Evolutionary conservation across 352 stramenopile species (phyloP).

Genomic region (Saprolegnia diclina): DNA sequence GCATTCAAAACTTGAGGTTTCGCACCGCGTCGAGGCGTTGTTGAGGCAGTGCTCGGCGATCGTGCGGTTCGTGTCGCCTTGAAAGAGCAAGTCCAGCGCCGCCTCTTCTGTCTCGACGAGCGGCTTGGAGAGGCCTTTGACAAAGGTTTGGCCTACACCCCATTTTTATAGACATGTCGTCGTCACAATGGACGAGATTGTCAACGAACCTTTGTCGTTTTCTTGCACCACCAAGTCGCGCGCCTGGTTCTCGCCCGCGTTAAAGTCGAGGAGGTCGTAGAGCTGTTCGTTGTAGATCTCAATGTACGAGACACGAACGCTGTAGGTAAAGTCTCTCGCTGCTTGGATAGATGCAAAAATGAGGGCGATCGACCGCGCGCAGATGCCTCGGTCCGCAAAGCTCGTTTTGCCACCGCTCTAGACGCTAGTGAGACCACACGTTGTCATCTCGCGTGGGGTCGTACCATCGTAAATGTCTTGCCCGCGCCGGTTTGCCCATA

Average conservation of each 20-base stretch:
- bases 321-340: slow-evolving; percentile 44
- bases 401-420: slow-evolving; percentile 41
- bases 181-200: slow-evolving; percentile 1
- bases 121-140: slow-evolving; percentile 49
- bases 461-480: slow-evolving; percentile 64
- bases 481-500: slow-evolving; percentile 70
- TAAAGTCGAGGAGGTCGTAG: slow-evolving; percentile 34
- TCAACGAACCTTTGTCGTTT: slow-evolving; percentile 37
- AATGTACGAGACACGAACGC: slow-evolving; percentile 28
- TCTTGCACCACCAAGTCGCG: slow-evolving; percentile 53
- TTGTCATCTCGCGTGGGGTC: neutral
- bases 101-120: slow-evolving; percentile 61
- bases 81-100: slow-evolving; percentile 70
- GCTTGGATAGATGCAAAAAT: slow-evolving; percentile 49
- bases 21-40: slow-evolving; percentile 48
- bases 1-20: neutral
- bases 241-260: slow-evolving; percentile 15
- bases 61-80: slow-evolving; percentile 66
- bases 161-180: too few relatives aligned
- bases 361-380: slow-evolving; percentile 45
- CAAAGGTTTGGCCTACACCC: slow-evolving; percentile 48
- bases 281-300: slow-evolving; percentile 41
- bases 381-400: slow-evolving; percentile 63
- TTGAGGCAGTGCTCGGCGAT: slow-evolving; percentile 81
- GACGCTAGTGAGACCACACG: neutral